A percentile compares a stretch with the other conserved stretches of the same genome.
Evolutionary conservation across 768 basidiomycete genomes (phyloP).

Genomic region (Fomitopsis pulvina): DNA sequence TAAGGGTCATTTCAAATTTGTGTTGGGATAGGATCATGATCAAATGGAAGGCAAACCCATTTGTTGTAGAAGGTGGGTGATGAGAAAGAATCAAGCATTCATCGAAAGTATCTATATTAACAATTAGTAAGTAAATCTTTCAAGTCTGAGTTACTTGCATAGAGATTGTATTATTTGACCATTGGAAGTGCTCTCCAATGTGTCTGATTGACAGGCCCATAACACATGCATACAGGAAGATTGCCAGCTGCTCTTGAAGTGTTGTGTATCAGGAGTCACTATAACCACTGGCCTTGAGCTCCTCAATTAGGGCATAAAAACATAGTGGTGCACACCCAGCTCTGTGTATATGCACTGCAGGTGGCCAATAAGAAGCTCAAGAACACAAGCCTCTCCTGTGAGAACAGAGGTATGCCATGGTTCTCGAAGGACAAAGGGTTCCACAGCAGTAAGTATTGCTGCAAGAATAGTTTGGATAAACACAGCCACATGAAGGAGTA

Average conservation of each 20-base stretch:
- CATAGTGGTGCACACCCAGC: constrained; percentile 5
- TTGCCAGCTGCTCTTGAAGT: constrained; percentile 16
- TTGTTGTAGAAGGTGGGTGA: constrained; percentile 22
- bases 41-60: constrained; percentile 16
- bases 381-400: constrained; percentile 5
- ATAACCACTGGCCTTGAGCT: constrained; percentile 5
- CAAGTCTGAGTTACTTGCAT: constrained; percentile 23
- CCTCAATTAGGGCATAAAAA: constrained; percentile 5
- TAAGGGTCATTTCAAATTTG: constrained; percentile 25
- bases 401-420: constrained; percentile 7
- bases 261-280: neutral
- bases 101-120: too few relatives aligned
- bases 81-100: constrained; percentile 19
- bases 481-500: neutral
- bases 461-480: neutral
- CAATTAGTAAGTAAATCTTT: constrained; percentile 18
- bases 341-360: constrained; percentile 2
- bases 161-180: constrained; percentile 13
- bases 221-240: constrained; percentile 23
- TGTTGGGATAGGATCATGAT: constrained; percentile 12
- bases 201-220: constrained; percentile 17
- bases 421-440: neutral
- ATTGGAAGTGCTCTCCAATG: constrained; percentile 24
- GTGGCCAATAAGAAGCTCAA: constrained; percentile 6
- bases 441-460: neutral